Conservation (phyloP, 768 basidiomycete genomes). For the Kwoniella newhampshirensis region DNA sequence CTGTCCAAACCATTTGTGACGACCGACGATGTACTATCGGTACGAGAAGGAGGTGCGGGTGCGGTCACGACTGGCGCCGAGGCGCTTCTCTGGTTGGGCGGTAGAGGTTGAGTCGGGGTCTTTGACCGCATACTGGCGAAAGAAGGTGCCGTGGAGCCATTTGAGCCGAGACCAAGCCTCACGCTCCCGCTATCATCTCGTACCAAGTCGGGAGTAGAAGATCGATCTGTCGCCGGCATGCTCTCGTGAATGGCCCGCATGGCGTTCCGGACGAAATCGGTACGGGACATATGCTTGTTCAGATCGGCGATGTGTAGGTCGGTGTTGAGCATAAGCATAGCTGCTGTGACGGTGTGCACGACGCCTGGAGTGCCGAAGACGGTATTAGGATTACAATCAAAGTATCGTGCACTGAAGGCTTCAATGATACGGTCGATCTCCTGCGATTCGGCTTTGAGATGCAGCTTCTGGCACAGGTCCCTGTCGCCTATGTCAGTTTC, state of each 20-base stretch:
- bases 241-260: constrained; percentile 80
- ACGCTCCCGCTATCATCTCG: constrained; percentile 61
- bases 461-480: constrained; percentile 84
- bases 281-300: constrained; percentile 80
- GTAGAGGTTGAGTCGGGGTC: constrained; percentile 9
- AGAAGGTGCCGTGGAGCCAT: constrained; percentile 13
- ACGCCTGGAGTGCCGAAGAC: constrained; percentile 83
- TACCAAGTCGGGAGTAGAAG: constrained; percentile 64
- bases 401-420: constrained; percentile 84
- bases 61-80: constrained; percentile 29
- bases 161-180: constrained; percentile 12
- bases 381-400: constrained; percentile 79
- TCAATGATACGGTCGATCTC: constrained; percentile 96
- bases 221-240: constrained; percentile 57
- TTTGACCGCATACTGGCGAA: constrained; percentile 12
- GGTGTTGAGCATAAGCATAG: constrained; percentile 89
- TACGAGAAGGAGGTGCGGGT: constrained; percentile 8
- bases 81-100: constrained; percentile 24
- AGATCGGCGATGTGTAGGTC: constrained; percentile 95
- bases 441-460: constrained; percentile 92
- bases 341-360: constrained; percentile 93
- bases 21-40: constrained; percentile 16
- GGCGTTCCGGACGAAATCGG: constrained; percentile 89
- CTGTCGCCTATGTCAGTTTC: constrained; percentile 54
- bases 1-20: constrained; percentile 3